Evolutionary conservation across 1,284 basidiomycete genomes (phyloP), one percentile per base, ranked within the genome.

Genomic region (Ustilago bromivora): DNA sequence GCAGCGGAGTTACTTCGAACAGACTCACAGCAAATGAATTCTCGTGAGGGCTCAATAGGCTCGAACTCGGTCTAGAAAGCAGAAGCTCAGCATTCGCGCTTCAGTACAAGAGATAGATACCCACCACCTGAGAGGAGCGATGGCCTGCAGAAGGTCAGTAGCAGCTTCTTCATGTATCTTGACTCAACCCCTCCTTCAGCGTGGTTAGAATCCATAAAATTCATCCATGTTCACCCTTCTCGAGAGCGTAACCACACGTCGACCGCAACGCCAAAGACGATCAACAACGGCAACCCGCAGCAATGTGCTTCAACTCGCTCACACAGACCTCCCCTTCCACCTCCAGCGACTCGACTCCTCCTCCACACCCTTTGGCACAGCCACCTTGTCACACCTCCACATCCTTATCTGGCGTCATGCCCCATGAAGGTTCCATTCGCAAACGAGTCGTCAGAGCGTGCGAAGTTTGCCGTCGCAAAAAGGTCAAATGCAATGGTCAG

Each of bases 401-500:
- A 4, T 38, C 69, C 3, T 28, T 38, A 17, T 11, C 47, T 10
- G 41, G 34, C 13, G 36, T 36, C 0, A 23, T 56, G 15, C 40
- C 76, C 11, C 40, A 43, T 8, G 71, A 74, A 19, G 72, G 66
- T 1, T 68, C 69, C 0, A 56, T 62, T 9, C 74, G 78, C 10
- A 77, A 80, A 17, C 71, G 78, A 3, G 71, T 78, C 15, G 67
- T 67, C 13, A 59, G 78, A 1, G 78, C 78, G 3, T 80, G 78
- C 59, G 78, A 80, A 41, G 68, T 78, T 3, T 80, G 78, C 35
- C 71, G 78, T 11, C 71, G 78, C 53, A 80, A 80, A 15, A 80
- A 80, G 60, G 76, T 80, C 70, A 76, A 76, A 56, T 80, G 79
- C 56, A 78, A 79, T 35, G 79, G 79, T n/a, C 57, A 71, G 17